phyloP scores from a whole-genome alignment of 2,329 filamentous ascomycete genomes.

The Emergomyces orientalis region DNA sequence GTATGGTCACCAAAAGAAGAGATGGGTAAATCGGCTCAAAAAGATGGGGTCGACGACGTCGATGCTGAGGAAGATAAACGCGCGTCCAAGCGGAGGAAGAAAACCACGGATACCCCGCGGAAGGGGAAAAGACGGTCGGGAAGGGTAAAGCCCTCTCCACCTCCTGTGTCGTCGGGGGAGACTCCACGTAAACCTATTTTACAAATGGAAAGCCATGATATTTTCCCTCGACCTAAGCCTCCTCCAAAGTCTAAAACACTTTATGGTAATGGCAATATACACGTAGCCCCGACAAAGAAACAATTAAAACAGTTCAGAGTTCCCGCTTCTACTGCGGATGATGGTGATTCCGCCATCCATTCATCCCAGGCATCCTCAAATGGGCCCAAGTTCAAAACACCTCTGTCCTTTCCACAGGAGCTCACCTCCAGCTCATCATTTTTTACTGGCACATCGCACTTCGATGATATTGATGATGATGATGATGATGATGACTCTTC shows the following conservation, averaged over 20 bases:
- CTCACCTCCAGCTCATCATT: constrained; percentile 24
- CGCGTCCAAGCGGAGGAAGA: constrained; percentile 6
- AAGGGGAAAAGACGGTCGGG: constrained; percentile 4
- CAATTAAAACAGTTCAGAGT: background rate
- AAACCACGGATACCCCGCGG: background rate
- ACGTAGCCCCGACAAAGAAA: background rate
- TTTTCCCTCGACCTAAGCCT: background rate
- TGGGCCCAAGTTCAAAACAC: constrained; percentile 21
- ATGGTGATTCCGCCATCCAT: constrained; percentile 6
- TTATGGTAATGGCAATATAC: background rate
- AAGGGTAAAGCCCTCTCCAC: background rate
- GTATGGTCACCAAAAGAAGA: constrained; percentile 2
- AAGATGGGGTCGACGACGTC: background rate
- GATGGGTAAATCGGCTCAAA: background rate
- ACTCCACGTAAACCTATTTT: background rate
- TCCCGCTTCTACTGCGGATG: constrained; percentile 4
- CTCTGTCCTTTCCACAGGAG: constrained; percentile 19
- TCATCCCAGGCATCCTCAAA: constrained; percentile 10
- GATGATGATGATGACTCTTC: constrained; percentile 15
- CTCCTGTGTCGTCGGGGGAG: background rate
- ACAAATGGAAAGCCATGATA: background rate
- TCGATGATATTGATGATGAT: constrained; percentile 11
- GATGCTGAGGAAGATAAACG: constrained; percentile 1
- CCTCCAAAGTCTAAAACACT: background rate
- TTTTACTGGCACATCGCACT: constrained; percentile 18